Conservation (phyloP, 2,329 filamentous ascomycete species). For the Claviceps monticola region DNA sequence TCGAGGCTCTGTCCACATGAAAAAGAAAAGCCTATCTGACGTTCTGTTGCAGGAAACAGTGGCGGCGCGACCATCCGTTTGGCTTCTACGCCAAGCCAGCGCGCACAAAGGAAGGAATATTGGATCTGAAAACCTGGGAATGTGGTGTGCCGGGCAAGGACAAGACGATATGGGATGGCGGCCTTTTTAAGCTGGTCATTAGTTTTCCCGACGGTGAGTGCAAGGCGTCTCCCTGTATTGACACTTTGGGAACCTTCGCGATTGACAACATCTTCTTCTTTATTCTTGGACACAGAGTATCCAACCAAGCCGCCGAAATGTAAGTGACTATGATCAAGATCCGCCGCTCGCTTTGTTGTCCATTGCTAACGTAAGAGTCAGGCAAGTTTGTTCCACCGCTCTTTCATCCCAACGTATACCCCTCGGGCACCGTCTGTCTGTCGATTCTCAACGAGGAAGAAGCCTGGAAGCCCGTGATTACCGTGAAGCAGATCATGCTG, state of each 20-base stretch:
- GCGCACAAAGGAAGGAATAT: constrained; percentile 62
- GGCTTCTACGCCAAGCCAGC: constrained; percentile 89
- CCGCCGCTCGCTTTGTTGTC: neutral
- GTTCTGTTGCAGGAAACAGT: constrained; percentile 60
- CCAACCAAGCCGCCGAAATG: constrained; percentile 98
- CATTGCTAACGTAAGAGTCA: constrained; percentile 20
- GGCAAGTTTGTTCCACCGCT: constrained; percentile 94
- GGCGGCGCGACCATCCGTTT: constrained; percentile 93
- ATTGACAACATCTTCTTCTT: neutral
- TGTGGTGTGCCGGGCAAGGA: constrained; percentile 93
- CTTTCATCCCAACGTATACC: constrained; percentile 98
- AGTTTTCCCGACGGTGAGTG: constrained; percentile 79
- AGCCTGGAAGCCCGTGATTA: constrained; percentile 96
- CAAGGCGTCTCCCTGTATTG: constrained; percentile 2
- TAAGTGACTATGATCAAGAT: constrained; percentile 32
- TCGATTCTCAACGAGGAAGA: constrained; percentile 98
- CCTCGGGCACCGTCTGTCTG: constrained; percentile 91
- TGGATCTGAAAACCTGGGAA: constrained; percentile 93
- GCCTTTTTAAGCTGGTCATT: constrained; percentile 87
- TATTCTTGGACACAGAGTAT: constrained; percentile 51
- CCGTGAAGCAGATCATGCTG: constrained; percentile 91
- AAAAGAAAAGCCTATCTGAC: constrained; percentile 9
- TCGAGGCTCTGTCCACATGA: constrained; percentile 6
- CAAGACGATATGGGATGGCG: constrained; percentile 96
- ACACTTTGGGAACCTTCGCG: neutral